phyloP scores from a whole-genome alignment of 1,139 yeast species.

The Kazachstania sp. region DNA sequence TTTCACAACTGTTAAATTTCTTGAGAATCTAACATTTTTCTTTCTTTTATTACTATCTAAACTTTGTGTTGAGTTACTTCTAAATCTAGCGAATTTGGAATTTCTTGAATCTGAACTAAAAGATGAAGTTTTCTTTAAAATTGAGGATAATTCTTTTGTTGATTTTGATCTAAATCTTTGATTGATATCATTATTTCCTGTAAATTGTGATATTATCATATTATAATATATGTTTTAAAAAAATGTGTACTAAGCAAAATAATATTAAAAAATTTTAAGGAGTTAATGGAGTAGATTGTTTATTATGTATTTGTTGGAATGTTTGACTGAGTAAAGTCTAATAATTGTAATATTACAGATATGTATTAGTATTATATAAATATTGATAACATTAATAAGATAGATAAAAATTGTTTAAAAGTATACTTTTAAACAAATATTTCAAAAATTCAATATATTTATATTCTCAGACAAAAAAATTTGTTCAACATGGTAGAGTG shows the following conservation, averaged over 20 bases:
- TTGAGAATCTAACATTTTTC: constrained; percentile 27
- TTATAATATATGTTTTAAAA: not conserved
- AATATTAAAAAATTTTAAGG: too few species aligned
- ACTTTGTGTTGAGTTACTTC: not conserved
- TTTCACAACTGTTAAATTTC: constrained; percentile 24
- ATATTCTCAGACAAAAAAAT: too few species aligned
- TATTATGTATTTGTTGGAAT: too few species aligned
- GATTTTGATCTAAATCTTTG: not conserved
- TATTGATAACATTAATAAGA: too few species aligned
- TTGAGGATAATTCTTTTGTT: not conserved
- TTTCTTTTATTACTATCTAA: not conserved
- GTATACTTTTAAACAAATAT: too few species aligned
- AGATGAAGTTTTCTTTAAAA: constrained; percentile 1
- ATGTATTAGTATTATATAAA: too few species aligned
- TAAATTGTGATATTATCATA: not conserved
- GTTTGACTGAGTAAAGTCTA: too few species aligned
- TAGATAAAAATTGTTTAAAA: too few species aligned
- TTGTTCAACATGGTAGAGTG: too few species aligned
- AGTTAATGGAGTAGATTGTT: too few species aligned
- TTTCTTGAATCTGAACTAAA: not conserved
- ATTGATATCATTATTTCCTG: not conserved
- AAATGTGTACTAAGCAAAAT: not conserved
- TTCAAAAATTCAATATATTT: too few species aligned
- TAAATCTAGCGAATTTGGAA: not conserved
- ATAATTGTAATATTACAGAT: too few species aligned